Evolutionary conservation across 257 asterid genomes (phyloP).

Genomic region (Ehretia macrophylla): DNA sequence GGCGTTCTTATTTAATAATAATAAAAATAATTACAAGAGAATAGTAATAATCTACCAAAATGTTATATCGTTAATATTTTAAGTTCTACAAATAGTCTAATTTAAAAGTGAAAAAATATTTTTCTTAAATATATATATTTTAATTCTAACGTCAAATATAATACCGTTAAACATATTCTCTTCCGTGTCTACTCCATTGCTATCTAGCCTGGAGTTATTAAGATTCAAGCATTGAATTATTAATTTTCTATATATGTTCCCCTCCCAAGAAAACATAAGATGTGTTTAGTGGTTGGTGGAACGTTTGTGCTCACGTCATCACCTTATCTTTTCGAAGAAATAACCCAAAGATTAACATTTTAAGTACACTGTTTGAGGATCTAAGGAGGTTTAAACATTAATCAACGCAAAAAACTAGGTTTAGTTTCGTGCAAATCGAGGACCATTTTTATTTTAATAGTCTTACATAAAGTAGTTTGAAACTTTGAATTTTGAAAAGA

Average conservation of each 20-base stretch:
- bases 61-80: too few species aligned
- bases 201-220: too few species aligned
- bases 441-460: constrained; percentile 17
- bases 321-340: constrained; percentile 12
- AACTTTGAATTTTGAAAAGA: constrained; percentile 52
- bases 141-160: too few species aligned
- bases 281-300: constrained; percentile 20
- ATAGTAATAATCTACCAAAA: too few species aligned
- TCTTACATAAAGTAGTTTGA: too few species aligned
- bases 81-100: too few species aligned
- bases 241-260: too few species aligned
- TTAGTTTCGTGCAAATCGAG: constrained; percentile 40
- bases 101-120: too few species aligned
- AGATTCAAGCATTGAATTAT: constrained; percentile 21
- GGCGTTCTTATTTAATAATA: too few species aligned
- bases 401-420: constrained; percentile 22
- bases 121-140: too few species aligned
- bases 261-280: constrained; percentile 32
- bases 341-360: background rate
- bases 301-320: constrained; percentile 41
- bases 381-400: constrained; percentile 28
- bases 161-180: constrained; percentile 23
- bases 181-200: constrained; percentile 49
- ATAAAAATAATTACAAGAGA: too few species aligned
- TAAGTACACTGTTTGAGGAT: constrained; percentile 30